Conservation (phyloP, 768 basidiomycete genomes). For the Mycena belliarum region DNA sequence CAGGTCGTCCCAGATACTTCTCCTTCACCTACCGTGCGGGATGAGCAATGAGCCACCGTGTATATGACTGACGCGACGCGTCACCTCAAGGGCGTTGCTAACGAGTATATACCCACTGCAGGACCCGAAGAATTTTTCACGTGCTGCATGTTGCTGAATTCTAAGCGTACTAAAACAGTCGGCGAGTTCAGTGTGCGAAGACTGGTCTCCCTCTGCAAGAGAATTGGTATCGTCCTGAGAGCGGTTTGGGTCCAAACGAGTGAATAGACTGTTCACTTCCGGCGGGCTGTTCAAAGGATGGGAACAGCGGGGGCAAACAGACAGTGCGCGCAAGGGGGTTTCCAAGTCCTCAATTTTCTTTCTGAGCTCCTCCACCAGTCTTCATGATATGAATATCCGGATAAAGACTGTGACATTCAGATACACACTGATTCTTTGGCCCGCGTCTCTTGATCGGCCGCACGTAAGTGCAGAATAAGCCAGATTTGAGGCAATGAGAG, state of each 20-base stretch:
- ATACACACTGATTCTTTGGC: slow-evolving; percentile 3
- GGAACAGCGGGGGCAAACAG: slow-evolving; percentile 10
- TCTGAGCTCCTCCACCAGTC: slow-evolving; percentile 10
- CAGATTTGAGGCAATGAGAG: slow-evolving; percentile 5
- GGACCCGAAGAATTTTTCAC: slow-evolving; percentile 35
- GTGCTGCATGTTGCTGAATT: background rate
- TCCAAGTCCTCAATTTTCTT: background rate
- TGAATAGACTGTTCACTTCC: background rate
- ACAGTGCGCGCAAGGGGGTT: slow-evolving; percentile 4
- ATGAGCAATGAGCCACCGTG: slow-evolving; percentile 4
- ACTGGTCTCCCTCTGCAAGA: background rate
- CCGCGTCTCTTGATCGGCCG: background rate
- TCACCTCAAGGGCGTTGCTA: slow-evolving; percentile 40
- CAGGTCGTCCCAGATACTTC: background rate
- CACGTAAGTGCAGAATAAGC: slow-evolving; percentile 1
- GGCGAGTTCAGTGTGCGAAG: background rate
- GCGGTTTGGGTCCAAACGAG: background rate
- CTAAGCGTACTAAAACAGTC: background rate
- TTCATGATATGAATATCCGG: background rate
- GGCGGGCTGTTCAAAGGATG: slow-evolving; percentile 5
- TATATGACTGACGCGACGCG: background rate
- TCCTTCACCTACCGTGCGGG: background rate
- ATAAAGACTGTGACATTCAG: no score
- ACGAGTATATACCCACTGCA: slow-evolving; percentile 45
- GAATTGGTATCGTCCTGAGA: background rate